Conservation (phyloP, 2,329 filamentous ascomycete genomes). For the Aspergillus alliaceus region DNA sequence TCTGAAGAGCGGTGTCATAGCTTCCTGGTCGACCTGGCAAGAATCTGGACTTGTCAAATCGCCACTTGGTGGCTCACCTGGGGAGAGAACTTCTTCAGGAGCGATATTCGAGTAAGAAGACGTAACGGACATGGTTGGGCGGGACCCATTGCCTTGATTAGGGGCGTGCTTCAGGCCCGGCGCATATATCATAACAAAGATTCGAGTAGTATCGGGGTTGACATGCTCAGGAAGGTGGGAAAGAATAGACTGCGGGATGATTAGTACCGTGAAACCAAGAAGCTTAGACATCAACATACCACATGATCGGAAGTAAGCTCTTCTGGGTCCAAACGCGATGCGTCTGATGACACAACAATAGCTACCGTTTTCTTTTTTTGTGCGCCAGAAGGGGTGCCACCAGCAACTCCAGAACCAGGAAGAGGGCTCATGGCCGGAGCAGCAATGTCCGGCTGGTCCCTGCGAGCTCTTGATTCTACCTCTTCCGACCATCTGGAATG, state of each 20-base stretch:
- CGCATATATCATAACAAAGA: conserved; percentile 88
- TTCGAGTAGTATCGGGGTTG: conserved; percentile 69
- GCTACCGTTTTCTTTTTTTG: conserved; percentile 76
- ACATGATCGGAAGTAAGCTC: conserved; percentile 71
- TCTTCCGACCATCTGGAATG: conserved; percentile 93
- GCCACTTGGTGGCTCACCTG: conserved; percentile 48
- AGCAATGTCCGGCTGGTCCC: conserved; percentile 25
- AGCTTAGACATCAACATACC: conserved; percentile 55
- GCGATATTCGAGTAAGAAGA: conserved; percentile 89
- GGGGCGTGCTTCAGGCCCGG: conserved; percentile 69
- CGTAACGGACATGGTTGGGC: conserved; percentile 63
- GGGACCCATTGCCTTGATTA: conserved; percentile 42
- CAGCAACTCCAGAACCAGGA: conserved; percentile 35
- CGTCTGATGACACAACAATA: conserved; percentile 81
- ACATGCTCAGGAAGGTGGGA: conserved; percentile 81
- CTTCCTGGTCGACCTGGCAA: conserved; percentile 38
- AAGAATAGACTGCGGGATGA: conserved; percentile 67
- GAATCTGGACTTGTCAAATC: conserved; percentile 45
- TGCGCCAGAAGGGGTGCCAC: conserved; percentile 23
- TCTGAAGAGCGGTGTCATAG: conserved; percentile 66
- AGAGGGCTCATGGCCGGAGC: conserved; percentile 30
- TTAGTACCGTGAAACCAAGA: conserved; percentile 8
- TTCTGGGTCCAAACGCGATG: conserved; percentile 57
- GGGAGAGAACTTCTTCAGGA: conserved; percentile 60
- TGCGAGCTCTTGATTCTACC: conserved; percentile 63